Evolutionary conservation across 495 filamentous ascomycete genomes (phyloP).

Genomic region (Podospora didyma): DNA sequence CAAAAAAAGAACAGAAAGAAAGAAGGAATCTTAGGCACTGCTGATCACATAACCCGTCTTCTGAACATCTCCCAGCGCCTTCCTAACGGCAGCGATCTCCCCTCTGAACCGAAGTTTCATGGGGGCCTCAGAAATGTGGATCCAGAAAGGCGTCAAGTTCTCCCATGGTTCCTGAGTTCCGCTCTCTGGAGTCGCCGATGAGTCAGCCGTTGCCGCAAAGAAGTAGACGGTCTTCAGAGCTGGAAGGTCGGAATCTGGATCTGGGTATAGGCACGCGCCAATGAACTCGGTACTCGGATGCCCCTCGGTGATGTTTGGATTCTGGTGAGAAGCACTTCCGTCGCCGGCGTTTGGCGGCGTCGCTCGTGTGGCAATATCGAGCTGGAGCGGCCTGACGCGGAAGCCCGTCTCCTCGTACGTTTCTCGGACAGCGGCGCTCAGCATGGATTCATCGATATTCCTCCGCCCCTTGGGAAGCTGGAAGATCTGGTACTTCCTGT

Average conservation of each 20-base stretch:
- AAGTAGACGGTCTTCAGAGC: conserved; percentile 28
- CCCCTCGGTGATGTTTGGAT: conserved; percentile 23
- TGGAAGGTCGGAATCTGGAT: conserved; percentile 25
- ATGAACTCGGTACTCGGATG: conserved; percentile 24
- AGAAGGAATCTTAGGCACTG: neutral
- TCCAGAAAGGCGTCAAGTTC: conserved; percentile 23
- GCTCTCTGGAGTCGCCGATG: conserved; percentile 11
- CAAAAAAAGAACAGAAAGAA: neutral
- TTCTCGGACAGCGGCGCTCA: conserved; percentile 39
- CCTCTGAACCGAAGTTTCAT: conserved; percentile 22
- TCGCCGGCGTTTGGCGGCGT: conserved; percentile 12
- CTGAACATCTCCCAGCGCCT: conserved; percentile 19
- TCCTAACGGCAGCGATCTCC: conserved; percentile 21
- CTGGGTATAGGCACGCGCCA: conserved; percentile 23
- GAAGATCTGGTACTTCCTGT: conserved; percentile 39
- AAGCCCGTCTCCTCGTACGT: conserved; percentile 44
- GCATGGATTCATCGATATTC: conserved; percentile 40
- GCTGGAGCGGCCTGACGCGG: conserved; percentile 29
- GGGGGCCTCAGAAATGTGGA: conserved; percentile 16
- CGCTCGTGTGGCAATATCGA: conserved; percentile 35
- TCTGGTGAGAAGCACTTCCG: conserved; percentile 4
- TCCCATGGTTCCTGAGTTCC: conserved; percentile 29
- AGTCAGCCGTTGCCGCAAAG: conserved; percentile 28
- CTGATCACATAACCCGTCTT: conserved; percentile 19
- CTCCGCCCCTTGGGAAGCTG: conserved; percentile 46